These are phyloP conservation scores for Coemansia sp. DNA, from an alignment of 192 early-diverging fungal species.

Conservation along the genomic window DNA sequence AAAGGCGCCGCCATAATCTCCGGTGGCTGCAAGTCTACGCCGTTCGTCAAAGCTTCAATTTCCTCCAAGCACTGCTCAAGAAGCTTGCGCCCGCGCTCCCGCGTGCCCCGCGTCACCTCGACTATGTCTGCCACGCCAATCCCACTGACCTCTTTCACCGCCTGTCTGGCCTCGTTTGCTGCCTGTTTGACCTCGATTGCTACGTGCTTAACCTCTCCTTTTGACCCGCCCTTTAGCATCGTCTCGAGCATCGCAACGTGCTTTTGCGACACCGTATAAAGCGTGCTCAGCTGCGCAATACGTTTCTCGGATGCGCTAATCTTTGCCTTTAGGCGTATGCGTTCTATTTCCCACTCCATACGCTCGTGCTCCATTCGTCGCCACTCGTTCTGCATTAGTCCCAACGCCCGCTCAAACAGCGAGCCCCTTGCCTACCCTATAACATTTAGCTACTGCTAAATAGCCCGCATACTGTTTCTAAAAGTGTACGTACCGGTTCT, in stretches of 20 bases:
- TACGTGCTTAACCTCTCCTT: neutral
- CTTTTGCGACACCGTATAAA: constrained; percentile 24
- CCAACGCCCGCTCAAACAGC: constrained; percentile 38
- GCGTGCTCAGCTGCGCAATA: constrained; percentile 23
- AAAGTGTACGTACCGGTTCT: neutral
- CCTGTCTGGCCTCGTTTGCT: neutral
- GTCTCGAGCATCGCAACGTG: constrained; percentile 33
- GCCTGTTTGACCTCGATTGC: neutral
- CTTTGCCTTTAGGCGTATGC: constrained; percentile 39
- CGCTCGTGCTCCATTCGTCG: constrained; percentile 46
- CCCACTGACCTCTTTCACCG: neutral
- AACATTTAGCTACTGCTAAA: neutral
- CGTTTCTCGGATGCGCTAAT: constrained; percentile 42
- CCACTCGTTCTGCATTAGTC: constrained; percentile 36
- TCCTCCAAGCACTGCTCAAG: constrained; percentile 30
- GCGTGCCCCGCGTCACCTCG: constrained; percentile 7
- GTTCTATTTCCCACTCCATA: constrained; percentile 44
- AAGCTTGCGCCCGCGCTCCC: constrained; percentile 26
- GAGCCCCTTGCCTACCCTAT: neutral
- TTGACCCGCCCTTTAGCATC: constrained; percentile 6
- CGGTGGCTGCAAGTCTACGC: neutral
- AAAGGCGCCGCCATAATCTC: neutral
- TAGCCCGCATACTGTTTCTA: neutral
- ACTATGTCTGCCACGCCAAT: constrained; percentile 18
- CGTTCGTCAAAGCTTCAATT: constrained; percentile 25